Evolutionary conservation across 495 filamentous ascomycete genomes (phyloP).

Genomic region (Daldinia childiae): DNA sequence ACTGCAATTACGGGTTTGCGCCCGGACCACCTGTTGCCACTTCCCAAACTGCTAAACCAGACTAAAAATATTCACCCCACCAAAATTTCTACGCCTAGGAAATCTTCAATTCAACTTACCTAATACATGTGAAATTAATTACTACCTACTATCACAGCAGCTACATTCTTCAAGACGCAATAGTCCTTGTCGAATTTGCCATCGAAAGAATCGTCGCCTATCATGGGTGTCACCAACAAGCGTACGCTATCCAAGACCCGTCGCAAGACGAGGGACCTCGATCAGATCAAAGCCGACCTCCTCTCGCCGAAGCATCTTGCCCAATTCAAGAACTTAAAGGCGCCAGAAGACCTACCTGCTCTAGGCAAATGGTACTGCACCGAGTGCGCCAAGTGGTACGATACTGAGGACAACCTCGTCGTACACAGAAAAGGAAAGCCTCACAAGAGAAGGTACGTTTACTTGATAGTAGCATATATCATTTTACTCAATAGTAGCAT

Average conservation of each 20-base stretch:
- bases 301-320: conserved; percentile 77
- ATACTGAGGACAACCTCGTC: conserved; percentile 79
- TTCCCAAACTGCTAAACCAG: background rate
- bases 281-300: conserved; percentile 87
- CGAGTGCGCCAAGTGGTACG: conserved; percentile 97
- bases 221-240: conserved; percentile 64
- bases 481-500: conserved; percentile 18
- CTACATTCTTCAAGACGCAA: conserved; percentile 8
- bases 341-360: conserved; percentile 84
- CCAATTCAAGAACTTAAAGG: conserved; percentile 79
- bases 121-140: conserved; percentile 23
- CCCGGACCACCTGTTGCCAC: background rate
- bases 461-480: background rate
- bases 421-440: conserved; percentile 85
- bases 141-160: conserved; percentile 4
- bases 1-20: background rate
- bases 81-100: conserved; percentile 40
- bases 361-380: conserved; percentile 85
- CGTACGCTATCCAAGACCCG: conserved; percentile 69
- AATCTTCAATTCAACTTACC: conserved; percentile 35
- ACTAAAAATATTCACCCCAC: conserved; percentile 42
- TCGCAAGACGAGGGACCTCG: conserved; percentile 73
- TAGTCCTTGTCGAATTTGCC: background rate
- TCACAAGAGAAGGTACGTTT: conserved; percentile 84
- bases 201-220: conserved; percentile 5